Evolutionary conservation across 305 asterid species (phyloP).

Genomic region (Salvia sclarea): DNA sequence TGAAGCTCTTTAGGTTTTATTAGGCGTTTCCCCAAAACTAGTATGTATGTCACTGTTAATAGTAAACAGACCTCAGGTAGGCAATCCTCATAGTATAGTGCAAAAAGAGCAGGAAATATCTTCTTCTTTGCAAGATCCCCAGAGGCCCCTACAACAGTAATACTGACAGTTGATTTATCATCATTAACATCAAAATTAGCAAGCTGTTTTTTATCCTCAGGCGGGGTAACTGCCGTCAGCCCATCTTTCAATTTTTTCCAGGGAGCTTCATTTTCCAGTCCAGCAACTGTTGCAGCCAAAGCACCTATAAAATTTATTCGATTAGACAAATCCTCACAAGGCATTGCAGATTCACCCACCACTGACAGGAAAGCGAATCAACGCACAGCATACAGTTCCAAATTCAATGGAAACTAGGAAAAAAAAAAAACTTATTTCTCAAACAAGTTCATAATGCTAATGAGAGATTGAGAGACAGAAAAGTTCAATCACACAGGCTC

Average conservation of each 20-base stretch:
- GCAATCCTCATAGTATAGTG: conserved; percentile 85
- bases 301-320: conserved; percentile 47
- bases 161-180: conserved; percentile 66
- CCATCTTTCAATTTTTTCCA: conserved; percentile 47
- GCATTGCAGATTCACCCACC: background rate
- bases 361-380: background rate
- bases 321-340: conserved; percentile 7
- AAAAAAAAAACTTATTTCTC: background rate
- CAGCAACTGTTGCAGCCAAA: conserved; percentile 41
- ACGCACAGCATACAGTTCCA: background rate
- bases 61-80: conserved; percentile 75
- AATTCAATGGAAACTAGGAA: background rate
- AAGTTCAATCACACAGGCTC: background rate
- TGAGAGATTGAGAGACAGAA: background rate
- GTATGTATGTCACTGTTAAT: background rate
- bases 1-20: background rate
- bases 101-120: conserved; percentile 96
- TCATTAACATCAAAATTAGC: conserved; percentile 31
- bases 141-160: conserved; percentile 94
- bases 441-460: background rate
- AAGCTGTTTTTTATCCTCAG: conserved; percentile 36
- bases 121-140: conserved; percentile 98
- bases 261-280: conserved; percentile 39
- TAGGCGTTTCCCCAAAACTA: background rate
- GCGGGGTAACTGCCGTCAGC: conserved; percentile 36